Percentiles rank a stretch among this genome's conserved stretches.
Evolutionary conservation across 2,329 filamentous ascomycete genomes (phyloP).

Genomic region (Nannizzia gypsea): DNA sequence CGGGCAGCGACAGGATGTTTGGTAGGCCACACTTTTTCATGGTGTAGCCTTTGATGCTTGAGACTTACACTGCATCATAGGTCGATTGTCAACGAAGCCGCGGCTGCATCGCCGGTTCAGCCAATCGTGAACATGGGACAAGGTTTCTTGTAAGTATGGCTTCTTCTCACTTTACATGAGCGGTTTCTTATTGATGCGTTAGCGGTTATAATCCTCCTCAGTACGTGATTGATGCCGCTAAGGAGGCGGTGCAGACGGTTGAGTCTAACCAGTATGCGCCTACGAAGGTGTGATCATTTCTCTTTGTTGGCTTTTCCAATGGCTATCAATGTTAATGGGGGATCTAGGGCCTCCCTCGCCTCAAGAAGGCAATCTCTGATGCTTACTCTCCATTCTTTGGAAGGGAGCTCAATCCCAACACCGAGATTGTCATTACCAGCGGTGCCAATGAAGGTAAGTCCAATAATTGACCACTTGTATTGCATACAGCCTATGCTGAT

Average conservation of each 20-base stretch:
- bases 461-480: background rate
- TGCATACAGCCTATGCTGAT: background rate
- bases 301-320: background rate
- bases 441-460: slow-evolving; percentile 38
- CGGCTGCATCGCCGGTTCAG: slow-evolving; percentile 50
- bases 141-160: slow-evolving; percentile 41
- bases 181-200: background rate
- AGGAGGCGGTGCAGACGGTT: slow-evolving; percentile 74
- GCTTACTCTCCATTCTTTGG: slow-evolving; percentile 88
- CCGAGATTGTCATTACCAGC: slow-evolving; percentile 88
- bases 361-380: slow-evolving; percentile 86
- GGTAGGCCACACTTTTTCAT: slow-evolving; percentile 19
- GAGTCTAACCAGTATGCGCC: slow-evolving; percentile 99
- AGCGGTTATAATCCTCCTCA: slow-evolving; percentile 82
- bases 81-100: slow-evolving; percentile 58
- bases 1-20: slow-evolving; percentile 42
- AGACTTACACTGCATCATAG: slow-evolving; percentile 23
- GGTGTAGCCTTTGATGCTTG: background rate
- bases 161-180: background rate
- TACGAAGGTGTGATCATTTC: slow-evolving; percentile 49
- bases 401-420: slow-evolving; percentile 69
- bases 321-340: background rate
- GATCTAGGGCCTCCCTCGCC: slow-evolving; percentile 60
- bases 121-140: slow-evolving; percentile 61
- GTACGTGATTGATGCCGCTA: slow-evolving; percentile 86